phyloP scores from a whole-genome alignment of 1,284 basidiomycete genomes.

The Sporisorium reilianum region DNA sequence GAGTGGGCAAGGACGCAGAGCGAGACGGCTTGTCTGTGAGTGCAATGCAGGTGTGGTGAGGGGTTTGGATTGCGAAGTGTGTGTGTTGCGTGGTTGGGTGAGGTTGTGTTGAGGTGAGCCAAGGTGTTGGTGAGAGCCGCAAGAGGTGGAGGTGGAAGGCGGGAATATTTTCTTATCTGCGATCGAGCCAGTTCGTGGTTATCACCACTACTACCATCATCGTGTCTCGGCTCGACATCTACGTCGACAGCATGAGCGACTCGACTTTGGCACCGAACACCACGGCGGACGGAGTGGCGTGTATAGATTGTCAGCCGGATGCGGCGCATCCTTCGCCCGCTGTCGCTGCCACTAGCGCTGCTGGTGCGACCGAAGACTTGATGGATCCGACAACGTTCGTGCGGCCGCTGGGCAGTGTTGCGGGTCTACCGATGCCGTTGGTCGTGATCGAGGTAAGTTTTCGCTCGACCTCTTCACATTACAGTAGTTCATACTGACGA shows the following conservation, averaged over 20 bases:
- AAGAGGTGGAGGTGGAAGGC: not conserved
- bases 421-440: constrained; percentile 15
- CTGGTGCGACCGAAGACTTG: constrained; percentile 14
- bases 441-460: constrained; percentile 39
- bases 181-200: constrained; percentile 1
- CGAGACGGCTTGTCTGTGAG: constrained; percentile 23
- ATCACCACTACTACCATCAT: not conserved
- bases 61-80: not conserved
- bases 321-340: not conserved
- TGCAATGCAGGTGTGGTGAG: not conserved
- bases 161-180: constrained; percentile 2
- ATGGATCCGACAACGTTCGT: constrained; percentile 32
- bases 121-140: not conserved
- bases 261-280: not conserved
- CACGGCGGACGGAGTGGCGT: not conserved
- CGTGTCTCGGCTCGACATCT: not conserved
- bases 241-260: not conserved
- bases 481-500: too few species aligned
- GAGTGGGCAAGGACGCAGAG: constrained; percentile 24
- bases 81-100: not conserved
- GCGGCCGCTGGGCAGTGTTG: constrained; percentile 7
- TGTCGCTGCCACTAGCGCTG: not conserved
- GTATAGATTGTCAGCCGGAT: constrained; percentile 23
- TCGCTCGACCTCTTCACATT: too few species aligned
- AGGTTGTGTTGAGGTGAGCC: not conserved